Evolutionary conservation across 2,329 filamentous ascomycete genomes (phyloP).

Genomic region (Stemphylium beticola): DNA sequence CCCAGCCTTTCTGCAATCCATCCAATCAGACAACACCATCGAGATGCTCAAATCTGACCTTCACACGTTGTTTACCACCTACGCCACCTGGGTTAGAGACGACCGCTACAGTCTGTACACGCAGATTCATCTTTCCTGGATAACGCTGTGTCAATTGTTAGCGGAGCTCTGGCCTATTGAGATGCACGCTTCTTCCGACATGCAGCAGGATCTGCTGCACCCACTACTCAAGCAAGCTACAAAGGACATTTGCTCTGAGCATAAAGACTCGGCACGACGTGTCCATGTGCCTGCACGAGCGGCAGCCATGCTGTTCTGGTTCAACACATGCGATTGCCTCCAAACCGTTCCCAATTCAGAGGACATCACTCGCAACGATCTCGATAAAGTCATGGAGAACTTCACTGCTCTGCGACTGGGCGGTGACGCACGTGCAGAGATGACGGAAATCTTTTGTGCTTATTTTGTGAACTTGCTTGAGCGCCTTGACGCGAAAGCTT

Average conservation of each 20-base stretch:
- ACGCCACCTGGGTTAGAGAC: constrained; percentile 29
- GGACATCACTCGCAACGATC: constrained; percentile 23
- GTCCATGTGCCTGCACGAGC: constrained; percentile 27
- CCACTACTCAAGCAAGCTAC: constrained; percentile 37
- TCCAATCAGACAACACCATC: constrained; percentile 33
- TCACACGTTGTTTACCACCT: constrained; percentile 28
- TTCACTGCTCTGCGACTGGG: constrained; percentile 24
- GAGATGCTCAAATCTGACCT: constrained; percentile 30
- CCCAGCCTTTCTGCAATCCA: constrained; percentile 34
- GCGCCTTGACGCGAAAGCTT: constrained; percentile 21
- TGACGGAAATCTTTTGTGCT: constrained; percentile 36
- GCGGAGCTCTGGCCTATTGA: constrained; percentile 40
- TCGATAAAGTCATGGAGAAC: constrained; percentile 32
- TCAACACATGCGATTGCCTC: constrained; percentile 34
- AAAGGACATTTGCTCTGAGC: constrained; percentile 25
- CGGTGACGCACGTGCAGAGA: constrained; percentile 18
- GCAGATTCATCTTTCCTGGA: constrained; percentile 33
- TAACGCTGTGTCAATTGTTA: constrained; percentile 37
- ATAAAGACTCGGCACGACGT: constrained; percentile 11
- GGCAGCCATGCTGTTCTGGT: constrained; percentile 36
- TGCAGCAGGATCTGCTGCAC: constrained; percentile 32
- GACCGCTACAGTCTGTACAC: constrained; percentile 24
- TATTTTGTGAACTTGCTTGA: constrained; percentile 35
- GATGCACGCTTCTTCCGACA: constrained; percentile 31
- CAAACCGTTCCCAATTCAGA: constrained; percentile 30